A percentile compares a stretch with the other conserved stretches of the same genome.
phyloP scores from a whole-genome alignment of 139 green algal genomes.

The Spirogloea muscicola region DNA sequence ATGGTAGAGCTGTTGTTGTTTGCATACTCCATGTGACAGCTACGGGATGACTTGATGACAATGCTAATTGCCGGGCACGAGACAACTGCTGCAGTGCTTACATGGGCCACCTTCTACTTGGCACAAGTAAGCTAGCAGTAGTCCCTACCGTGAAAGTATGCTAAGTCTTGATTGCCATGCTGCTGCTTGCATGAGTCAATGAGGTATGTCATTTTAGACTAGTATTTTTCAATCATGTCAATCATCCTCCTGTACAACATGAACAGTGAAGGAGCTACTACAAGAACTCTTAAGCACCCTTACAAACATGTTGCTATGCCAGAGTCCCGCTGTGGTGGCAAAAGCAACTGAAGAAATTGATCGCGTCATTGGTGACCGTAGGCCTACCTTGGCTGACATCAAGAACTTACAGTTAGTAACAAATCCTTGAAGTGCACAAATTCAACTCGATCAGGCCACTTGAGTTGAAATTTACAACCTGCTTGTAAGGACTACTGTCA shows the following conservation, averaged over 20 bases:
- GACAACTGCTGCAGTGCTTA: slow-evolving; percentile 88
- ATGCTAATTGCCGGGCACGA: slow-evolving; percentile 89
- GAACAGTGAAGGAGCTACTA: too few species aligned
- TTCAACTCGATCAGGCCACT: neutral
- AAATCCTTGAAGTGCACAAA: too few species aligned
- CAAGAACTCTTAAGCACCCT: too few species aligned
- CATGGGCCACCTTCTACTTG: slow-evolving; percentile 64
- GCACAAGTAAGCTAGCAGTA: slow-evolving; percentile 1
- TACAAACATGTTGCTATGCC: too few species aligned
- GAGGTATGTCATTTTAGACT: slow-evolving; percentile 68
- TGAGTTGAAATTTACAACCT: too few species aligned
- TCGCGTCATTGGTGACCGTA: slow-evolving; percentile 61
- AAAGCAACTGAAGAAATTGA: slow-evolving; percentile 74
- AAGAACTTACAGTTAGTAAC: slow-evolving; percentile 43
- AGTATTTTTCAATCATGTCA: neutral
- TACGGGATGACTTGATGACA: slow-evolving; percentile 98
- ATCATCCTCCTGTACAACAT: neutral
- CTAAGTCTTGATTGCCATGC: slow-evolving; percentile 97
- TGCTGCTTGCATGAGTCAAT: slow-evolving; percentile 79
- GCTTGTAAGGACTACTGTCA: too few species aligned
- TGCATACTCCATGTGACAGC: too few species aligned
- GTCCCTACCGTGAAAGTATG: slow-evolving; percentile 63
- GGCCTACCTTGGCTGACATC: slow-evolving; percentile 52
- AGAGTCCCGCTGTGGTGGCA: slow-evolving; percentile 58
- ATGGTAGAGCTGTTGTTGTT: too few species aligned